Conservation (phyloP, 768 basidiomycete species). For the Cyclocybe cylindracea region DNA sequence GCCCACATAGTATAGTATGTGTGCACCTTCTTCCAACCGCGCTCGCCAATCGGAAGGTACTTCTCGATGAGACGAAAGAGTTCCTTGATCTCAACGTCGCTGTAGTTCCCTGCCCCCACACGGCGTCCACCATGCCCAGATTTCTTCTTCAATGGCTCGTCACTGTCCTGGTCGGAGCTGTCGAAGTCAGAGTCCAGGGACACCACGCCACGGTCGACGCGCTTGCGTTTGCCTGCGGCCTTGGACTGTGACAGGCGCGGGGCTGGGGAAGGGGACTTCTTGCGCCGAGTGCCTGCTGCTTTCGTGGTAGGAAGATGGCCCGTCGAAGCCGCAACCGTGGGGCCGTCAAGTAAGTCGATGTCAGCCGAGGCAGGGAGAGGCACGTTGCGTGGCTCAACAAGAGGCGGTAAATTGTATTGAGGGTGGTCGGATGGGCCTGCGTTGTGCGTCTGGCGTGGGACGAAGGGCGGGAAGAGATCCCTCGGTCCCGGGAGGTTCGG, state of each 20-base stretch:
- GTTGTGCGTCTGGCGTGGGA: too few species aligned
- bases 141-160: not conserved
- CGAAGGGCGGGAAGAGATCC: too few species aligned
- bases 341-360: slow-evolving; percentile 5
- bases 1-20: slow-evolving; percentile 4
- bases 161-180: not conserved
- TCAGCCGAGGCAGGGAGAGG: slow-evolving; percentile 2
- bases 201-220: too few species aligned
- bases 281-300: slow-evolving; percentile 7
- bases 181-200: not conserved
- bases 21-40: slow-evolving; percentile 3
- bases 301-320: slow-evolving; percentile 5
- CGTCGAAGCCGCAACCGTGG: slow-evolving; percentile 1
- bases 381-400: too few species aligned
- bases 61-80: slow-evolving; percentile 1
- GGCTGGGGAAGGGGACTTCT: not conserved
- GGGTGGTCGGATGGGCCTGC: too few species aligned
- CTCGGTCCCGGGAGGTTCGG: too few species aligned
- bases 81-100: slow-evolving; percentile 1
- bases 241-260: too few species aligned
- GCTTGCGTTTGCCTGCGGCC: slow-evolving; percentile 7
- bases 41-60: slow-evolving; percentile 4
- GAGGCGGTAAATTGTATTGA: too few species aligned
- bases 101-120: slow-evolving; percentile 6
- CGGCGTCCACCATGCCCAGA: slow-evolving; percentile 6